phyloP scores from a whole-genome alignment of 148 eudicot species.

The Persicaria maculosa region DNA sequence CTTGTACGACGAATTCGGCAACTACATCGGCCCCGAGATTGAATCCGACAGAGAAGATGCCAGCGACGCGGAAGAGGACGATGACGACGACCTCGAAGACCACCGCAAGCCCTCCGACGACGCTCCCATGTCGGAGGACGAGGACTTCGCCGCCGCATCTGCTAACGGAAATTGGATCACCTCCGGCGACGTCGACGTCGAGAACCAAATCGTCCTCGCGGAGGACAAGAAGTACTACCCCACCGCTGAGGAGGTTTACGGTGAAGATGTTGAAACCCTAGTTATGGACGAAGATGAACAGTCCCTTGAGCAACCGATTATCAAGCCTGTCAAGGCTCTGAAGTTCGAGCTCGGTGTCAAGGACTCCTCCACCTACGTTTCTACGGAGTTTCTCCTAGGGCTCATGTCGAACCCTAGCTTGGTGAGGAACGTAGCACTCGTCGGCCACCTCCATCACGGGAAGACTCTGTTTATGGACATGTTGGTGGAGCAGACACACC shows the following conservation, averaged over 20 bases:
- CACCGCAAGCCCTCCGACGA: slow-evolving; percentile 36
- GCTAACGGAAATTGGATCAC: slow-evolving; percentile 67
- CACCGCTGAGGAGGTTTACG: slow-evolving; percentile 94
- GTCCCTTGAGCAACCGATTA: slow-evolving; percentile 80
- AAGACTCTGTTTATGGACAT: slow-evolving; percentile 94
- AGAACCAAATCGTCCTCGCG: slow-evolving; percentile 75
- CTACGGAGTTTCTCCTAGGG: slow-evolving; percentile 87
- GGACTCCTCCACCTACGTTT: slow-evolving; percentile 92
- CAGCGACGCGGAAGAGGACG: slow-evolving; percentile 39
- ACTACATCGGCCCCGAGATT: slow-evolving; percentile 97
- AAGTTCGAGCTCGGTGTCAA: slow-evolving; percentile 90
- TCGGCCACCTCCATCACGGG: slow-evolving; percentile 85
- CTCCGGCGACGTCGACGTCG: slow-evolving; percentile 56
- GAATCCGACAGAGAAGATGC: slow-evolving; percentile 81
- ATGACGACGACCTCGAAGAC: slow-evolving; percentile 19
- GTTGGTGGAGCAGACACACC: slow-evolving; percentile 96
- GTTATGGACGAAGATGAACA: slow-evolving; percentile 96
- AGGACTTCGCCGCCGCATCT: slow-evolving; percentile 31
- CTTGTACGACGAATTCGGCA: slow-evolving; percentile 94
- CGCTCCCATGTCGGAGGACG: slow-evolving; percentile 41
- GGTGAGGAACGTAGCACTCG: slow-evolving; percentile 91
- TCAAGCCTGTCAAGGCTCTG: slow-evolving; percentile 69
- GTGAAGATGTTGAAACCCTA: slow-evolving; percentile 94
- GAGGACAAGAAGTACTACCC: slow-evolving; percentile 98
- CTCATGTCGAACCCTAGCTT: slow-evolving; percentile 80